Conservation (phyloP, 73 alveolate genomes). For the Tetrahymena borealis region DNA sequence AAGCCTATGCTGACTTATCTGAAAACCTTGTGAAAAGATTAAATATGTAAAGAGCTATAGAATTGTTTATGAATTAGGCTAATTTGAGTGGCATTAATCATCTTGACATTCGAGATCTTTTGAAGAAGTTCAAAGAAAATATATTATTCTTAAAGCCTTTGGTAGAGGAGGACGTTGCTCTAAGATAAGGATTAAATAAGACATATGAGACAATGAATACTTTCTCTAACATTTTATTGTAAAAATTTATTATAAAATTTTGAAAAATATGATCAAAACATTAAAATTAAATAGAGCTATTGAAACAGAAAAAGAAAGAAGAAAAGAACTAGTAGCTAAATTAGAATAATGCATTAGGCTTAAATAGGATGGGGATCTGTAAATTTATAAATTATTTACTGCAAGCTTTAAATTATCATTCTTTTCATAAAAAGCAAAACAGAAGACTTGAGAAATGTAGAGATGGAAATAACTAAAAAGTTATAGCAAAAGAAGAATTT, state of each 20-base stretch:
- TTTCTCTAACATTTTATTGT: constrained; percentile 23
- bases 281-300: constrained; percentile 23
- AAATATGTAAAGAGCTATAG: constrained; percentile 20
- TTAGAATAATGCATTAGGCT: constrained; percentile 32
- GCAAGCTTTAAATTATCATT: not conserved
- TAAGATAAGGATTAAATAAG: constrained; percentile 31
- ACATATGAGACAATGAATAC: constrained; percentile 22
- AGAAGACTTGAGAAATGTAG: constrained; percentile 27
- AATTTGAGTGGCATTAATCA: constrained; percentile 9
- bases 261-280: too few relatives aligned
- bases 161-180: constrained; percentile 32
- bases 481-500: constrained; percentile 29
- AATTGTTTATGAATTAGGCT: constrained; percentile 9
- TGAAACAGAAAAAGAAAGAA: constrained; percentile 34
- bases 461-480: constrained; percentile 36
- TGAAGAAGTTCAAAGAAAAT: constrained; percentile 30
- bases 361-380: constrained; percentile 40
- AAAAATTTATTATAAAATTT: not conserved
- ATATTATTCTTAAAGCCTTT: constrained; percentile 33
- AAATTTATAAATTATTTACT: not conserved
- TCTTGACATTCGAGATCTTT: constrained; percentile 13
- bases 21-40: constrained; percentile 25
- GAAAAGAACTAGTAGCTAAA: constrained; percentile 21
- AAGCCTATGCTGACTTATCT: constrained; percentile 29
- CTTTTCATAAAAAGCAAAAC: constrained; percentile 9